A percentile compares a stretch with the other conserved stretches of the same genome.
Evolutionary conservation across 2,329 filamentous ascomycete genomes (phyloP).

Genomic region (Thielaviopsis punctulata): DNA sequence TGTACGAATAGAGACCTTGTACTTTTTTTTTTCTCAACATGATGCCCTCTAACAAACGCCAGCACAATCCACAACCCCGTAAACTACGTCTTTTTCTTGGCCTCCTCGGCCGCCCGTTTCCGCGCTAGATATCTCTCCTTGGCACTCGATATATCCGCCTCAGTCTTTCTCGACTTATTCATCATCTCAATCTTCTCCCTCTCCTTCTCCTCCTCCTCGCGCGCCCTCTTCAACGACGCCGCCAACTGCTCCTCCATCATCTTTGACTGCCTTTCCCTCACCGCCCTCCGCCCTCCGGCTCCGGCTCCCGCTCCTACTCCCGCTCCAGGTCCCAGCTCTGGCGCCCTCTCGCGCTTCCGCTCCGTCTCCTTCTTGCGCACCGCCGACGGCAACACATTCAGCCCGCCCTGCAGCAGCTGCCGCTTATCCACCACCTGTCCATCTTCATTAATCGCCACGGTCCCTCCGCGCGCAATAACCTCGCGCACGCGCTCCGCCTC

Average conservation of each 20-base stretch:
- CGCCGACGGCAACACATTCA: conserved; percentile 44
- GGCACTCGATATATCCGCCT: conserved; percentile 56
- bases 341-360: conserved; percentile 3
- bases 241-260: conserved; percentile 69
- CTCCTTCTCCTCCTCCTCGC: conserved; percentile 49
- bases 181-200: conserved; percentile 43
- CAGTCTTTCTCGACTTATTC: conserved; percentile 63
- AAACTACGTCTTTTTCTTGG: conserved; percentile 31
- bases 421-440: conserved; percentile 71
- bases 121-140: conserved; percentile 65
- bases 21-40: too few species aligned
- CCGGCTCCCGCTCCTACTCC: conserved; percentile 20
- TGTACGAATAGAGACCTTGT: not conserved
- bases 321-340: conserved; percentile 2
- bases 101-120: conserved; percentile 57
- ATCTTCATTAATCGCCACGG: conserved; percentile 61
- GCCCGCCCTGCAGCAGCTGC: conserved; percentile 57
- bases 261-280: conserved; percentile 57
- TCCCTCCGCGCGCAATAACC: conserved; percentile 42
- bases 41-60: not conserved
- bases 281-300: conserved; percentile 32
- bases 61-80: not conserved
- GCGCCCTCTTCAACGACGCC: conserved; percentile 50
- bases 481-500: conserved; percentile 50
- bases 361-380: not conserved